phyloP scores from a whole-genome alignment of 208 protist species.

The Giardia muris region DNA sequence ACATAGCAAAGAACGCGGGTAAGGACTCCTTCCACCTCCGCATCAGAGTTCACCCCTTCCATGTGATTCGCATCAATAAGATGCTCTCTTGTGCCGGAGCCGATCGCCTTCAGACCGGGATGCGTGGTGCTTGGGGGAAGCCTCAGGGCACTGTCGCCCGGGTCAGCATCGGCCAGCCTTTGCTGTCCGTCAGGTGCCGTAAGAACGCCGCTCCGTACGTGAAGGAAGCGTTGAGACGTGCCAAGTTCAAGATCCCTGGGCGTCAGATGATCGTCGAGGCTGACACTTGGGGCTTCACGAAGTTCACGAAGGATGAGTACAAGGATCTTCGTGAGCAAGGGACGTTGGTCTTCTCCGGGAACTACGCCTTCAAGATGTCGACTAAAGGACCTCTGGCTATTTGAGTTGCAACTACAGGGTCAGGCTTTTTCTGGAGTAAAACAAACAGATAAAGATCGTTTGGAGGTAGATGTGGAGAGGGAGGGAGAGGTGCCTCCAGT shows the following conservation, averaged over 20 bases:
- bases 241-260: slow-evolving; percentile 74
- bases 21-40: slow-evolving; percentile 95
- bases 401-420: not conserved
- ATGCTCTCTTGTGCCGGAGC: slow-evolving; percentile 98
- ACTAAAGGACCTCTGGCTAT: slow-evolving; percentile 56
- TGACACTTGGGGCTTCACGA: slow-evolving; percentile 71
- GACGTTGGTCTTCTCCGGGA: slow-evolving; percentile 54
- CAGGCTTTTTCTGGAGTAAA: not conserved
- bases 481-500: no score
- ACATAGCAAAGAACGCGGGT: slow-evolving; percentile 82
- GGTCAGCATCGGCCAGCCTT: slow-evolving; percentile 82
- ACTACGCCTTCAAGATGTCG: slow-evolving; percentile 51
- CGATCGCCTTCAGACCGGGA: slow-evolving; percentile 92
- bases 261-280: slow-evolving; percentile 65
- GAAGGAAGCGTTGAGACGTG: slow-evolving; percentile 64
- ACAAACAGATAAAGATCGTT: no score
- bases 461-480: no score
- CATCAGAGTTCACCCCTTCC: slow-evolving; percentile 90
- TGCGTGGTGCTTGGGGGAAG: slow-evolving; percentile 91
- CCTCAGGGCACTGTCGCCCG: slow-evolving; percentile 75
- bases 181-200: slow-evolving; percentile 81
- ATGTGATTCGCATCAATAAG: slow-evolving; percentile 98
- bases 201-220: slow-evolving; percentile 45
- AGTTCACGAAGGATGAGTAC: slow-evolving; percentile 56
- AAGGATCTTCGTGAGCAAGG: slow-evolving; percentile 42